Percentiles rank a stretch among this genome's conserved stretches.
Evolutionary conservation across 2,329 filamentous ascomycete species (phyloP).

Genomic region (Paecilomyces variotii): DNA sequence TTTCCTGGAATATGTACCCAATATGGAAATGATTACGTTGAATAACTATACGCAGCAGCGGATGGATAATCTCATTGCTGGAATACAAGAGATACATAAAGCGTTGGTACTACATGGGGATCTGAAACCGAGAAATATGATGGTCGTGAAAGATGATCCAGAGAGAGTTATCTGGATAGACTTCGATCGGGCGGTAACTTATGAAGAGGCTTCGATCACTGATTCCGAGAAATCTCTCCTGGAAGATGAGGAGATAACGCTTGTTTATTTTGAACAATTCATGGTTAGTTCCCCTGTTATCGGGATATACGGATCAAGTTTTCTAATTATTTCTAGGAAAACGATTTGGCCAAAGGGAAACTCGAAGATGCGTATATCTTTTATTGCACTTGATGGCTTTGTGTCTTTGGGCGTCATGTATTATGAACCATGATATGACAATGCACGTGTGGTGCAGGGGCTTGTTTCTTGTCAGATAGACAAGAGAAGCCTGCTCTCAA

Average conservation of each 20-base stretch:
- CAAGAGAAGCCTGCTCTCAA: too few species aligned
- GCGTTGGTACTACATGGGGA: slow-evolving; percentile 6
- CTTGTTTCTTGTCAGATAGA: too few species aligned
- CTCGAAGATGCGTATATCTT: background rate
- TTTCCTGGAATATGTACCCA: slow-evolving; percentile 10
- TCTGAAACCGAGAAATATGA: slow-evolving; percentile 7
- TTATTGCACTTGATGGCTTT: background rate
- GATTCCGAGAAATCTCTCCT: slow-evolving; percentile 2
- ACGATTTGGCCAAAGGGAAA: background rate
- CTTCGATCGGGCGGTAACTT: slow-evolving; percentile 4
- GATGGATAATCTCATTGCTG: slow-evolving; percentile 2
- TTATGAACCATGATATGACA: too few species aligned
- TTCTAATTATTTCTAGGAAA: background rate
- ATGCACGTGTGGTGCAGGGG: too few species aligned
- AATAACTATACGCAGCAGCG: slow-evolving; percentile 4
- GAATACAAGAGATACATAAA: slow-evolving; percentile 7
- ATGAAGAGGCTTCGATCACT: slow-evolving; percentile 1
- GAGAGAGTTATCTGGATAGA: slow-evolving; percentile 10
- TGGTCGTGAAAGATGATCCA: slow-evolving; percentile 7
- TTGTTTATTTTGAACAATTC: background rate
- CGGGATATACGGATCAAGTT: background rate
- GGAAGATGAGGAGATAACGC: slow-evolving; percentile 1
- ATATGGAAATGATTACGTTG: slow-evolving; percentile 4
- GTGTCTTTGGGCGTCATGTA: too few species aligned
- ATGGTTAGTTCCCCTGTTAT: background rate